Evolutionary conservation across 1,284 basidiomycete genomes (phyloP), one percentile per base, ranked within the genome.

Genomic region (Fomitopsis pinicola): DNA sequence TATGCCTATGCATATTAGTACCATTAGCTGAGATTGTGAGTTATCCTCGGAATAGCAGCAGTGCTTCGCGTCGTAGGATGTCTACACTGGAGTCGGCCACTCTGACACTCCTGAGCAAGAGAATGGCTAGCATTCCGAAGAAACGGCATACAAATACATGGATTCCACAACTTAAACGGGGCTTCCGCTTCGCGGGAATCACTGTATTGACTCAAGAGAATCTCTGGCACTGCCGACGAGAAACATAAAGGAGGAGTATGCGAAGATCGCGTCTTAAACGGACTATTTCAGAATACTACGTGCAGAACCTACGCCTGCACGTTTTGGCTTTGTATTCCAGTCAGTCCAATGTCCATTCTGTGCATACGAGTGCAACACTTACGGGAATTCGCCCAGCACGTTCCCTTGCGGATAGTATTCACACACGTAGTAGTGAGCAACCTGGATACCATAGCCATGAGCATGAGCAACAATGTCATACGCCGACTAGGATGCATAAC

Each of bases 331-430:
- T 56, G 19, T 9, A 26, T 3, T 5, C 15, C 1, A 26, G 28
- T 33, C 3, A 14, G 54, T 10, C 38, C 35, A 22, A 46, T 42
- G 61, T 44, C 57, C 8, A 28, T 55, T 9, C 9, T 26, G 22
- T 22, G 33, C 40, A 15, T 42, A 0, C 12, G 14, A 17, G 40
- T n/a, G 14, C 35, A 53, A 40, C 40, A 83, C 85, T 69, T 73
- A 88, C 87, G 72, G 73, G 68, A 88, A 89, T 65, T 80, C 67
- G 46, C 87, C 86, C 40, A 80, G 78, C 66, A 89, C 75, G 71
- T 90, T 90, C 35, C 88, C 88, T 57, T 80, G 77, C 8, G 80
- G 78, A 42, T 72, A 80, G 71, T 90, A 90, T 74, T 89, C 86
- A 75, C 87, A 90, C 35, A 88, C 87, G 67, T 79, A 82, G 72